Base-by-base conservation (phyloP, 176 grass and related monocot species). In the Aechmea fasciata region DNA sequence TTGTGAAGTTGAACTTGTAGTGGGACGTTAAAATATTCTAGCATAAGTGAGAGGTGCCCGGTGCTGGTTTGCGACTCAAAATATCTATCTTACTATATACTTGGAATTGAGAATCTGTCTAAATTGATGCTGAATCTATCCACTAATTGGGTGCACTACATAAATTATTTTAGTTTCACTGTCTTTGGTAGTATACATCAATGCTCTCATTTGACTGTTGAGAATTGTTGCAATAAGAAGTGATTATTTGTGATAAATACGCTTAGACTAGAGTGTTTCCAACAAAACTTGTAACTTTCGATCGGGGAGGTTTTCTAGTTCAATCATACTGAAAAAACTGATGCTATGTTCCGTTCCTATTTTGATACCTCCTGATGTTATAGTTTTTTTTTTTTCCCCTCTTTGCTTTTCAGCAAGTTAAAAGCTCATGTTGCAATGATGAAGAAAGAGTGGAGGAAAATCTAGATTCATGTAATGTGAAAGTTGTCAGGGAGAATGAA, bases 361-460 rank as follows among this genome's bases (percentile, higher is more conserved):
- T 13, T 65, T 25, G 67, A 69, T 77, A 54, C 11, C 33, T 55
- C 64, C 13, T 55, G 3, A n/a, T 69, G 53, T 19, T 77, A 54
- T 26, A 24, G 20, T 63, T 10, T 52, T 14, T 48, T 50, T 74
- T 71, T 80, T 50, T 74, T 71, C 74, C 13, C 23, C 10, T 70
- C 3, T 73, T 47, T 52, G 51, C 65, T 28, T 22, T 13, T 1
- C 81, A 83, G 82, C 70, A 79, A 41, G 77, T 57, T 66, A 72
- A 69, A 64, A 73, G 49, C 14, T 33, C 72, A 24, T 75, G 29
- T 48, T 64, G 4, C 67, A 80, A 59, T 41, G 19, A n/a, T n/a
- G 69, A 70, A 51, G 74, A 54, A 26, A 69, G 70, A 72, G 13
- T 13, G 15, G 25, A 68, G 29, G 70, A 72, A 13, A 23, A 12